phyloP scores from a whole-genome alignment of 495 filamentous ascomycete genomes.

The Aspergillus sclerotioniger region DNA sequence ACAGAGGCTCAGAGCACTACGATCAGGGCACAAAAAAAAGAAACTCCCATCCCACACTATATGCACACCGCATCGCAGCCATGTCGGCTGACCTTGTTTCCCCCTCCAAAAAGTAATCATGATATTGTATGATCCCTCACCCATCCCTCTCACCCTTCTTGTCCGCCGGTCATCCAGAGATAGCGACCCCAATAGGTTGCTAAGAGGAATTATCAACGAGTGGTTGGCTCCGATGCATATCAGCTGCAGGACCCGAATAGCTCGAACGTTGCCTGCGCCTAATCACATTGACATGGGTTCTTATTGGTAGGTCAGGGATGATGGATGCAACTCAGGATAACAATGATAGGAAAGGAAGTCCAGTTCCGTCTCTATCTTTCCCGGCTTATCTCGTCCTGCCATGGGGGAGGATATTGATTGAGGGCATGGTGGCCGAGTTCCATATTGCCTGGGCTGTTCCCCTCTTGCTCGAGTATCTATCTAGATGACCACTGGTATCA shows the following conservation, averaged over 20 bases:
- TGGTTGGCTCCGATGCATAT: constrained; percentile 19
- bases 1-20: background rate
- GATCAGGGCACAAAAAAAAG: no score
- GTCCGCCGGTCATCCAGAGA: constrained; percentile 8
- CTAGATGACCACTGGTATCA: no score
- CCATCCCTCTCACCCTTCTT: constrained; percentile 1
- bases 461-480: no score
- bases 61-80: background rate
- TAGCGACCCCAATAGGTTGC: constrained; percentile 20
- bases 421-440: background rate
- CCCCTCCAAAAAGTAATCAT: background rate
- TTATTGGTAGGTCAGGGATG: constrained; percentile 13
- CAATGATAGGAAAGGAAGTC: background rate
- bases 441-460: no score
- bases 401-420: background rate
- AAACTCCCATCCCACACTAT: constrained; percentile 8
- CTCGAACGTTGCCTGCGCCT: constrained; percentile 16
- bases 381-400: background rate
- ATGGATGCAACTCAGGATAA: constrained; percentile 7
- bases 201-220: constrained; percentile 26
- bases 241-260: constrained; percentile 24
- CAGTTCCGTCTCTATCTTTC: constrained; percentile 3
- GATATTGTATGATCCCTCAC: background rate
- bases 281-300: constrained; percentile 9
- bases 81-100: constrained; percentile 16